Percentiles rank a stretch among this genome's conserved stretches.
Evolutionary conservation across 768 basidiomycete genomes (phyloP).

Genomic region (Leccinum broughii): DNA sequence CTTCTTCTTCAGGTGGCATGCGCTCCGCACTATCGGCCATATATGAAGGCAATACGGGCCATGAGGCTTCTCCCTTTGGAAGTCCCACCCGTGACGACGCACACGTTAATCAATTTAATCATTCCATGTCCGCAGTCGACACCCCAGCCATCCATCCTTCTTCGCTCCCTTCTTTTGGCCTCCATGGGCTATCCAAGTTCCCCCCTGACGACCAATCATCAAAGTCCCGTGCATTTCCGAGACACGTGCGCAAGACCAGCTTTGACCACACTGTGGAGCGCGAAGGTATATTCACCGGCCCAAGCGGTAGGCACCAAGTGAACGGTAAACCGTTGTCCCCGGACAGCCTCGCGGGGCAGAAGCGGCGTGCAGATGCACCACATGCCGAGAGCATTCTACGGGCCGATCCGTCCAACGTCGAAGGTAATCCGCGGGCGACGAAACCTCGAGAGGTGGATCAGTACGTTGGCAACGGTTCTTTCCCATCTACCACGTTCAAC

Average conservation of each 20-base stretch:
- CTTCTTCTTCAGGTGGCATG: slow-evolving; percentile 38
- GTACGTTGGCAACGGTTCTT: slow-evolving; percentile 46
- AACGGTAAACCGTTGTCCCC: slow-evolving; percentile 72
- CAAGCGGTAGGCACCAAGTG: slow-evolving; percentile 75
- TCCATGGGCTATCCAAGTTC: slow-evolving; percentile 53
- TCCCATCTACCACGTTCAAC: slow-evolving; percentile 70
- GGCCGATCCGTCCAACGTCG: slow-evolving; percentile 67
- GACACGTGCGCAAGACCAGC: slow-evolving; percentile 90
- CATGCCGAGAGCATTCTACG: slow-evolving; percentile 79
- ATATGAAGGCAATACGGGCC: slow-evolving; percentile 45
- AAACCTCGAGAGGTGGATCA: slow-evolving; percentile 40
- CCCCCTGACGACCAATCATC: slow-evolving; percentile 34
- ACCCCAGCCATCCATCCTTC: slow-evolving; percentile 62
- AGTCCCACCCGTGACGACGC: slow-evolving; percentile 31
- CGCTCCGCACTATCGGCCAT: slow-evolving; percentile 48
- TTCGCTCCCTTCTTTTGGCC: slow-evolving; percentile 71
- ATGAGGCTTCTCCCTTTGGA: slow-evolving; percentile 39
- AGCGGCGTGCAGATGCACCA: slow-evolving; percentile 80
- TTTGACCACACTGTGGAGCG: slow-evolving; percentile 89
- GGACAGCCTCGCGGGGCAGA: slow-evolving; percentile 66
- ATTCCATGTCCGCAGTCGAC: slow-evolving; percentile 41
- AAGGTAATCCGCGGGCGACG: slow-evolving; percentile 34
- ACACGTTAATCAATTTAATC: slow-evolving; percentile 38
- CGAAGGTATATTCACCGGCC: slow-evolving; percentile 56
- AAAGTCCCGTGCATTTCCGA: slow-evolving; percentile 64